Evolutionary conservation across 2,329 filamentous ascomycete genomes (phyloP).

Genomic region (Gaeumannomyces tritici): DNA sequence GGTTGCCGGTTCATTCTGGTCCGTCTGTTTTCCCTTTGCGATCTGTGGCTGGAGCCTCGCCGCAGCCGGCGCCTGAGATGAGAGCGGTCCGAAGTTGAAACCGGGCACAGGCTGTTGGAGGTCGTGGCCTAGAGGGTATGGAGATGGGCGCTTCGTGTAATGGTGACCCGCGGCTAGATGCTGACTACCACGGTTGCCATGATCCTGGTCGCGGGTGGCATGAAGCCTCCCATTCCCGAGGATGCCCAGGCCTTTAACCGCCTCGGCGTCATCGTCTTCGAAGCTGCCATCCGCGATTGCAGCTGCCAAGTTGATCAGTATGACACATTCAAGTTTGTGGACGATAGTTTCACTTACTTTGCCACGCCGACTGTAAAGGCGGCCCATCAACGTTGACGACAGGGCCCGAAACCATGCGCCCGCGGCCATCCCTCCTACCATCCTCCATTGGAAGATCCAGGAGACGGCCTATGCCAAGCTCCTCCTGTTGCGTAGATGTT

Average conservation of each 20-base stretch:
- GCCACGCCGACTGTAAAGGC: background rate
- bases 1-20: background rate
- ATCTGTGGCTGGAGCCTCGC: background rate
- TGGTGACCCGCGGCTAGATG: background rate
- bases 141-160: background rate
- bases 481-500: background rate
- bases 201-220: conserved; percentile 20
- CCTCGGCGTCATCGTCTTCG: conserved; percentile 6
- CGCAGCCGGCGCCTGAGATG: background rate
- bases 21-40: background rate
- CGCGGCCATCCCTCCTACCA: background rate
- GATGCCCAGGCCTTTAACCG: conserved; percentile 4
- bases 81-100: background rate
- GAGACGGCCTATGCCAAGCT: background rate
- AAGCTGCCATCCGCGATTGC: conserved; percentile 3
- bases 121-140: background rate
- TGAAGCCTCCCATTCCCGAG: conserved; percentile 19
- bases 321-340: background rate
- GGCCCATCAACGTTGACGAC: background rate
- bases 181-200: background rate
- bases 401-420: background rate
- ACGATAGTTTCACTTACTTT: background rate
- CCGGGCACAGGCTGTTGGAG: background rate
- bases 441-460: conserved; percentile 2
- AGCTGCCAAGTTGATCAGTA: background rate